phyloP scores from a whole-genome alignment of 2,329 filamentous ascomycete species.

The Sclerotinia subarctica region DNA sequence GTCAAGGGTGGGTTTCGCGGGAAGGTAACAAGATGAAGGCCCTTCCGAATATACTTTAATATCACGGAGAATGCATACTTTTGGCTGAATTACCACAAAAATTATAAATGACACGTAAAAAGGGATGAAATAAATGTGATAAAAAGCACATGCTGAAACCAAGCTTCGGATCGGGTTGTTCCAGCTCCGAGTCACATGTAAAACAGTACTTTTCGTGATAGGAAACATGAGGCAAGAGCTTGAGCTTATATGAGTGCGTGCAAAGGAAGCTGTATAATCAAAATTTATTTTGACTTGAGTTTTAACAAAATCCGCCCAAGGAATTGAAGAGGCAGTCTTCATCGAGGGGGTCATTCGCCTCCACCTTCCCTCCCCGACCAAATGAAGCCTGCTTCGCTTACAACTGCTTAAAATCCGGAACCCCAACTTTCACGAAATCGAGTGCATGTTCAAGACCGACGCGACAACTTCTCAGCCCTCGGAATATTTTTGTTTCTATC shows the following conservation, averaged over 20 bases:
- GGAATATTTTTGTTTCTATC: background rate
- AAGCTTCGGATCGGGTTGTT: slow-evolving; percentile 11
- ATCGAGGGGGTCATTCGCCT: slow-evolving; percentile 4
- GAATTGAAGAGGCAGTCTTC: background rate
- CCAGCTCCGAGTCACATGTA: slow-evolving; percentile 13
- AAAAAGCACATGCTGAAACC: background rate
- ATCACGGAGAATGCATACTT: slow-evolving; percentile 2
- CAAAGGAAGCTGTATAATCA: background rate
- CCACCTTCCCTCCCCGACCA: slow-evolving; percentile 8
- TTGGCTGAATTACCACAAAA: background rate
- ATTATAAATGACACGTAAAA: background rate
- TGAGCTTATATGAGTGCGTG: background rate
- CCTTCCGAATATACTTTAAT: background rate
- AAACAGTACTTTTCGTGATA: background rate
- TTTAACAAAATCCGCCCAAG: background rate
- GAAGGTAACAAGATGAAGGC: background rate
- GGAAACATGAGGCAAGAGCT: background rate
- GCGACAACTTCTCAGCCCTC: slow-evolving; percentile 17
- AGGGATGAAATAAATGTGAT: slow-evolving; percentile 2
- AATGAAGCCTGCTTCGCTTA: slow-evolving; percentile 4
- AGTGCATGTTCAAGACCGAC: slow-evolving; percentile 18
- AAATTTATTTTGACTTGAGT: background rate
- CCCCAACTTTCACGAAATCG: slow-evolving; percentile 7
- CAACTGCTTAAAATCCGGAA: slow-evolving; percentile 2
- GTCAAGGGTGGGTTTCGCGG: background rate